Base-by-base conservation (phyloP, 176 grass and related monocot species). In the Zoysia japonica region DNA sequence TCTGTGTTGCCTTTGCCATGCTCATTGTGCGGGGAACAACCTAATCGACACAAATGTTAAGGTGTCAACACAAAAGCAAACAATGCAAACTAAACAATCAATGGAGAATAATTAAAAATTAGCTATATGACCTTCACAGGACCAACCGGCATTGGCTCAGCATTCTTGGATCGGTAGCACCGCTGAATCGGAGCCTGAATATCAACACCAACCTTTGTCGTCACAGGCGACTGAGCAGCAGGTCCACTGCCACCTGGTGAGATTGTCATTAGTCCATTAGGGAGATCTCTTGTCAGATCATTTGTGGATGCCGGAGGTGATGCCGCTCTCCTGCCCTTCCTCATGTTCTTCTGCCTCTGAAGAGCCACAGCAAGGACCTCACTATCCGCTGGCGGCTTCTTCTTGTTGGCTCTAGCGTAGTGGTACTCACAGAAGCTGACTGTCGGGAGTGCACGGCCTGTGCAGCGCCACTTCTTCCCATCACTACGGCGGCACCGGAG, bases 181-280 rank as follows among this genome's bases (percentile, higher is more conserved):
- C 92, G 77, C n/a, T 14, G 74, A 12, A 88, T 47, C 4, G 90
- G 84, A 3, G 47, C 77, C 2, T 61, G 74, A 43, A 88, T 73
- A 15, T 94, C 90, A 48, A 90, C 84, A 81, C 96, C 96, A 77
- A 99, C 79, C 90, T 99, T 99, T 28, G 77, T 74, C 40, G 52
- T 69, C 19, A 82, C 72, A 39, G 75, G 90, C 0, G 75, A 75
- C 19, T 19, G 14, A 19, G 68, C 74, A 68, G 44, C 66, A 19
- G 70, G 72, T 65, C 74, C 85, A n/a, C 86, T 61, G 80, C 84
- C 75, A 71, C 86, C 71, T 2, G 90, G 70, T 11, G 96, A 91
- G 85, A 99, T 99, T 55, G 90, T 96, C 96, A 99, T 99, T 75
- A 99, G 81, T 53, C 96, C 96, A 47, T 99, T 99, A 0, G 96